These are phyloP conservation scores for Kurtzmaniella quercitrusa DNA, from an alignment of 1,139 yeast species.

Conservation along the genomic window DNA sequence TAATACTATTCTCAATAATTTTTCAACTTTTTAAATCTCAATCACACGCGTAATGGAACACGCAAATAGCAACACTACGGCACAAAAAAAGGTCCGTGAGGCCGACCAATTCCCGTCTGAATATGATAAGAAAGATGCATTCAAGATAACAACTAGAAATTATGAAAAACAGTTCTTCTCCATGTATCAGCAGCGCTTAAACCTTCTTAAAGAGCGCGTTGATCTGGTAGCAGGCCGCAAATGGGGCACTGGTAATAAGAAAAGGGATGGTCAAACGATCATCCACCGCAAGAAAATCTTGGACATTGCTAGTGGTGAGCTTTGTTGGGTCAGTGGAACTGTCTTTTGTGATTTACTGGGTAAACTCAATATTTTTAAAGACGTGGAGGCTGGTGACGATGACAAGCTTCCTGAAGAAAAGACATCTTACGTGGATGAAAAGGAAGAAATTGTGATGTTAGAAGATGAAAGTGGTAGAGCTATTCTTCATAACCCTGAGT, in stretches of 20 bases:
- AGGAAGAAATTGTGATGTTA: constrained; percentile 51
- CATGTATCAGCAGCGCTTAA: constrained; percentile 65
- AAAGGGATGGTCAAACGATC: constrained; percentile 31
- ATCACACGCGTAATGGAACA: not conserved
- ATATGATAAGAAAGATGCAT: constrained; percentile 14
- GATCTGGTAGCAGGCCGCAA: constrained; percentile 37
- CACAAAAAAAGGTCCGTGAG: not conserved
- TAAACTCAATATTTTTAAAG: constrained; percentile 81
- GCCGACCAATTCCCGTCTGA: not conserved
- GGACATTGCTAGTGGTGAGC: constrained; percentile 65
- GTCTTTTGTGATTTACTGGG: constrained; percentile 78
- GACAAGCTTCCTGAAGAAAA: constrained; percentile 45
- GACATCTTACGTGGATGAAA: constrained; percentile 22
- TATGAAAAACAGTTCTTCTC: constrained; percentile 72
- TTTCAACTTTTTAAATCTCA: not conserved
- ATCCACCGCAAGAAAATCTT: constrained; percentile 59
- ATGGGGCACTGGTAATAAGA: constrained; percentile 46
- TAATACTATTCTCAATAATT: no score
- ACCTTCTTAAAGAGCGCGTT: constrained; percentile 51
- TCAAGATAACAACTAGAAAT: constrained; percentile 30
- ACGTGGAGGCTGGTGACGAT: constrained; percentile 61
- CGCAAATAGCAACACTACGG: not conserved
- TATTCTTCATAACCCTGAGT: constrained; percentile 60
- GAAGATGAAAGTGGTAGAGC: constrained; percentile 96
- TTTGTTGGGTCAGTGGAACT: constrained; percentile 91